Percentiles rank a stretch among this genome's conserved stretches.
Conservation (phyloP, 1,139 yeast genomes). For the Saccharomycopsis hybrid region DNA sequence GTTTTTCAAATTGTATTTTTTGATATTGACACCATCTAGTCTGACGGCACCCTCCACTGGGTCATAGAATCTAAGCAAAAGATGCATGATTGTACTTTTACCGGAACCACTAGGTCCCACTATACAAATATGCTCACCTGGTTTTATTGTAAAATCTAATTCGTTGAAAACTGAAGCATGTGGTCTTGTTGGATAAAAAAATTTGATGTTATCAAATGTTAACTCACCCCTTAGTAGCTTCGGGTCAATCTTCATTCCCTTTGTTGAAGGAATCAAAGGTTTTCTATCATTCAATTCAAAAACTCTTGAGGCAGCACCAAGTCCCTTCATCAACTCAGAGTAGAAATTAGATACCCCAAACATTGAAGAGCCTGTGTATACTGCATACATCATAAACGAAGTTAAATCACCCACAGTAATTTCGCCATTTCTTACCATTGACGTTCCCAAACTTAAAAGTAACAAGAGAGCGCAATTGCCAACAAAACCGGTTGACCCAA, state of each 20-base stretch:
- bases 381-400: constrained; percentile 93
- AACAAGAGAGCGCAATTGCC: constrained; percentile 79
- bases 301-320: constrained; percentile 91
- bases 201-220: constrained; percentile 58
- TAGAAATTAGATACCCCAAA: constrained; percentile 89
- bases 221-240: constrained; percentile 45
- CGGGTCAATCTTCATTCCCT: constrained; percentile 33
- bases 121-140: constrained; percentile 78
- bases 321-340: constrained; percentile 92
- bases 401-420: constrained; percentile 85
- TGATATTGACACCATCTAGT: constrained; percentile 62
- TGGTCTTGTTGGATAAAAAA: constrained; percentile 87
- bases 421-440: constrained; percentile 64
- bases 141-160: constrained; percentile 52
- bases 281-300: constrained; percentile 80
- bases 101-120: constrained; percentile 95
- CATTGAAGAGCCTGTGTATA: constrained; percentile 87
- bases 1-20: constrained; percentile 60
- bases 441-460: constrained; percentile 72
- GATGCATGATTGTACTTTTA: constrained; percentile 74
- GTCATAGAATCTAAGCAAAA: constrained; percentile 64
- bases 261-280: constrained; percentile 62
- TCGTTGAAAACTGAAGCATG: constrained; percentile 60
- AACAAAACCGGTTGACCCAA: constrained; percentile 73
- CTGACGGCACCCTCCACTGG: constrained; percentile 54